Evolutionary conservation across 495 filamentous ascomycete genomes (phyloP), one percentile per base, ranked within the genome.

Genomic region (Penicillium flavigenum): DNA sequence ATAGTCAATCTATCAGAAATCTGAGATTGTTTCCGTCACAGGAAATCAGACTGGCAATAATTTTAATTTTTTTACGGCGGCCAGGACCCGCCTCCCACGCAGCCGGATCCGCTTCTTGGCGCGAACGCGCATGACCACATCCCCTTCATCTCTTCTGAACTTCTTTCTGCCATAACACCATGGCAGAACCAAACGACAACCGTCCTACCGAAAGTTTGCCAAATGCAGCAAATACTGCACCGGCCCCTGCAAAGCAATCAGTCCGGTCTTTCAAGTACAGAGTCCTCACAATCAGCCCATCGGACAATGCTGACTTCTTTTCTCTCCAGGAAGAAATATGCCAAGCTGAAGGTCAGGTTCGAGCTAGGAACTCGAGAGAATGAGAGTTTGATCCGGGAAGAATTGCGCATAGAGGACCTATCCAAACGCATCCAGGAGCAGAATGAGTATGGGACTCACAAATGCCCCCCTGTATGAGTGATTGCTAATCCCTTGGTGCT

Each of bases 261-360:
- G 67, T 73, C 51, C 68, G 65, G 48, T 79, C 76, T 34, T 79
- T 76, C 64, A 79, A 79, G 76, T 77, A 66, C 46, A 5, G 64
- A 38, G 12, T 19, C 8, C 48, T 32, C 38, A 26, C 44, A 36
- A 12, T 16, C 32, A 49, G 32, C 45, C 7, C 38, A 24, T 11
- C 20, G 48, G 12, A 51, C 42, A 49, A 54, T 10, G 50, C 54
- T 51, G 39, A 51, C 24, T 58, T 58, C 72, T 76, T 4, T 74
- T 73, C 60, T 73, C 70, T 80, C 63, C 71, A 92, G 91, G 76
- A 96, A 95, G 75, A 98, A 98, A 76, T 98, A 93, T 73, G 85
- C 89, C 54, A 98, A 98, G 76, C 85, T 96, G 77, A 88, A 89
- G 65, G 79, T 90, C 64, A 80, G 83, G 39, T 98, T 97, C 63